Base-by-base conservation (phyloP, 2,329 filamentous ascomycete genomes). In the Ophiostoma sp. region DNA sequence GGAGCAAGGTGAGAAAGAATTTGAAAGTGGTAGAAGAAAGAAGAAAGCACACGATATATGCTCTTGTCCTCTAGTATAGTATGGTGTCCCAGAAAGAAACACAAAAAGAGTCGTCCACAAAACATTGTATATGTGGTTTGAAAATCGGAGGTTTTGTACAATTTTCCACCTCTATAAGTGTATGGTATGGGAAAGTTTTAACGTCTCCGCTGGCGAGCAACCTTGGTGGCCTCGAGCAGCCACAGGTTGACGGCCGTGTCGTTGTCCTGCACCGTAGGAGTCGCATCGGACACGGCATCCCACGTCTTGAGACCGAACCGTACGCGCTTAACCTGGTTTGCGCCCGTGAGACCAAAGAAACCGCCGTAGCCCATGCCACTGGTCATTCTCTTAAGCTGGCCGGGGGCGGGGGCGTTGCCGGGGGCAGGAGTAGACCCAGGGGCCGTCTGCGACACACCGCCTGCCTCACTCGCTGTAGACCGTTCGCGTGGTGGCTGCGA, bases 221-320 rank as follows among this genome's bases (percentile, higher is more conserved):
- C 70, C 74, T 77, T 77, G 69, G 76, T 75, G 9, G 75, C 75
- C 19, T 75, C 75, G 31, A 77, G 71, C 42, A 77, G 75, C 75
- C 75, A 77, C 64, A 77, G 74, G 50, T 77, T 77, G n/a, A 77
- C 72, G 15, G 76, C 76, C 66, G 76, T 77, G 72, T 77, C 75
- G 55, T 77, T 77, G 69, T 77, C 76, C 25, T 77, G 75, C 36
- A 76, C 75, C 3, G 75, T 66, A 8, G 76, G 75, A 5, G 72
- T 77, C 4, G 76, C 74, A 19, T 77, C 75, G 2, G 76, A 75
- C 28, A 77, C 75, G 2, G 75, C 75, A n/a, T 77, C 76, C 76
- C 76, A 77, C 4, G 76, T 75, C 72, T 75, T 76, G 64, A 76
- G 74, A 0, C 74, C 74, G 15, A 77, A 76, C n/a, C 75, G 76